These are phyloP conservation scores for Coemansia sp. DNA, from an alignment of 192 early-diverging fungal species.

Conservation along the genomic window DNA sequence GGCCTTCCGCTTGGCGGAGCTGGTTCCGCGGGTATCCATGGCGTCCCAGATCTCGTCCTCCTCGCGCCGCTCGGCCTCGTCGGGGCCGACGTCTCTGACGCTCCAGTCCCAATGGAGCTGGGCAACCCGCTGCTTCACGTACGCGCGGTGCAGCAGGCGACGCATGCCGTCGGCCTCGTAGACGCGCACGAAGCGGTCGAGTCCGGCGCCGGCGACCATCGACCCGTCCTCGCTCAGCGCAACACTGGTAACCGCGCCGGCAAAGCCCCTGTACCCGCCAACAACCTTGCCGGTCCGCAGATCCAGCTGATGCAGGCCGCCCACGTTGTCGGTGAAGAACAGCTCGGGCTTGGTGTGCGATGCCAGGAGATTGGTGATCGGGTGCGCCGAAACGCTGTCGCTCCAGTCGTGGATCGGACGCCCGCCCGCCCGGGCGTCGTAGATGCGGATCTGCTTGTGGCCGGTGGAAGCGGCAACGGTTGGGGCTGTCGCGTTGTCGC, in stretches of 20 bases:
- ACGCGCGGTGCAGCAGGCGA: slow-evolving; percentile 64
- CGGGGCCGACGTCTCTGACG: slow-evolving; percentile 30
- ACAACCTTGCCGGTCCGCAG: slow-evolving; percentile 59
- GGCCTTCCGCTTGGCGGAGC: slow-evolving; percentile 9
- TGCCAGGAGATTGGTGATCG: slow-evolving; percentile 57
- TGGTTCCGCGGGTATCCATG: slow-evolving; percentile 39
- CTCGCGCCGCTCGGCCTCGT: slow-evolving; percentile 54
- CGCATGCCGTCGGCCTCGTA: slow-evolving; percentile 62
- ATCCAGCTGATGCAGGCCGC: slow-evolving; percentile 63
- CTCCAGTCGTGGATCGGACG: slow-evolving; percentile 70
- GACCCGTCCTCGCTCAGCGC: slow-evolving; percentile 58
- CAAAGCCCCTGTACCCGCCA: slow-evolving; percentile 65
- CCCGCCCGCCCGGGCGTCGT: slow-evolving; percentile 69
- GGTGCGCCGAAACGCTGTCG: slow-evolving; percentile 61
- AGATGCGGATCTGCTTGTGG: slow-evolving; percentile 79
- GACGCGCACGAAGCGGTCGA: slow-evolving; percentile 79
- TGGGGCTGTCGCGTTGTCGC: slow-evolving; percentile 39
- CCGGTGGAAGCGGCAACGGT: slow-evolving; percentile 69
- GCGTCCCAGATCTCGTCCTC: slow-evolving; percentile 70
- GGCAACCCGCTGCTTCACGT: slow-evolving; percentile 76
- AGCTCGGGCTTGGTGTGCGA: slow-evolving; percentile 59
- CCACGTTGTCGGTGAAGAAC: slow-evolving; percentile 66
- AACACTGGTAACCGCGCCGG: slow-evolving; percentile 46
- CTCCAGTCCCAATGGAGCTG: slow-evolving; percentile 65
- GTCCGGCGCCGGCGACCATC: slow-evolving; percentile 63